Evolutionary conservation across 1,284 basidiomycete species (phyloP), one percentile per base, ranked within the genome.

Genomic region (Polyporus tsugae): DNA sequence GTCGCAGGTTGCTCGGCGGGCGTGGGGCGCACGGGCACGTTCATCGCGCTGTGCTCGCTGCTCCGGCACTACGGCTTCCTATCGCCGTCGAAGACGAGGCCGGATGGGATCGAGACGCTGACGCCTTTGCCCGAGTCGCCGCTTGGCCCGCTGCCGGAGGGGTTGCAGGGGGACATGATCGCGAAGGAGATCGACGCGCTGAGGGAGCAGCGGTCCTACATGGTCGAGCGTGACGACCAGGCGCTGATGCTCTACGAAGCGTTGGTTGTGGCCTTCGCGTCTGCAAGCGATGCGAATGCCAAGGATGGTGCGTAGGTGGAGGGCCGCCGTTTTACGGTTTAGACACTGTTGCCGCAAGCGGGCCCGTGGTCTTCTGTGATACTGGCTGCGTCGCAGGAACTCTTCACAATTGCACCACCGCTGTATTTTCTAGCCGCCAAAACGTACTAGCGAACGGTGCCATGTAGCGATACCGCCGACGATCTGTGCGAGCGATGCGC

Each of bases 1-100:
- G 88, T 96, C 76, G 87, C 95, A 36, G 90, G 94, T 73, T 97
- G 95, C 75, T 93, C 91, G 29, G 96, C 96, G 0, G 96, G 96
- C 3, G 88, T 97, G 46, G 96, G 96, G 0, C 88, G 96, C 33
- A 97, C 96, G 0, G 96, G 96, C 19, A 89, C 94, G 39, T 97
- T 95, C 81, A 91, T 94, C 75, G 91, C 93, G 0, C 78, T 95
- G 25, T 89, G 87, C 13, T 95, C 94, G 17, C 81, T 95, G 36
- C 81, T 95, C 35, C 89, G 92, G 36, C 77, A 83, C 52, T 79
- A 88, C 70, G 84, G 82, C 44, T 80, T 91, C 65, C 80, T 94
- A 19, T 58, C 72, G 0, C 78, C 11, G 7, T 19, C 44, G 44
- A 22, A n/a, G n/a, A 6, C 22, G 46, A 22, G 17, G 77, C 76